Evolutionary conservation across 78 protist genomes (phyloP).

Genomic region (Guillardia theta): DNA sequence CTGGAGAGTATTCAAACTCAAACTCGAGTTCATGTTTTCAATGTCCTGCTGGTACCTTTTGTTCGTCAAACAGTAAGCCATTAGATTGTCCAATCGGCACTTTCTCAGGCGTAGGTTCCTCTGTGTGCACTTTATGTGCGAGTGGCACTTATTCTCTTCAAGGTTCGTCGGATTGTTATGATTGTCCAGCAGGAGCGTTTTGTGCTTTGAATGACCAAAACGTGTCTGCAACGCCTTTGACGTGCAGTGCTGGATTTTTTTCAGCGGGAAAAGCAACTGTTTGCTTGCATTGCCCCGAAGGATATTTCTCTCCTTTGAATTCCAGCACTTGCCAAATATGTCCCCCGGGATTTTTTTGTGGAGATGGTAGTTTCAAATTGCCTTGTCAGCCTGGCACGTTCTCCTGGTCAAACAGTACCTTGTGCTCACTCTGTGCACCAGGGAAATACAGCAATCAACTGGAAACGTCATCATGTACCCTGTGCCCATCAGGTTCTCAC

Average conservation of each 20-base stretch:
- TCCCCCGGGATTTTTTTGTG: neutral
- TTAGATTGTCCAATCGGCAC: neutral
- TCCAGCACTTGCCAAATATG: neutral
- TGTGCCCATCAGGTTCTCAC: neutral
- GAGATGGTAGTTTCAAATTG: neutral
- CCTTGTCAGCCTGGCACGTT: neutral
- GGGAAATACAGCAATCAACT: neutral
- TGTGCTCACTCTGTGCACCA: neutral
- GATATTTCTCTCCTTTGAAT: neutral
- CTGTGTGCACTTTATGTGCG: too few species aligned
- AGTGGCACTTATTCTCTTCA: too few species aligned
- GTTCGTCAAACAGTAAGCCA: neutral
- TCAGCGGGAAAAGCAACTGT: neutral
- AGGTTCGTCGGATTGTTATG: too few species aligned
- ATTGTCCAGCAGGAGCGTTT: too few species aligned
- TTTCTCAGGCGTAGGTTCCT: too few species aligned
- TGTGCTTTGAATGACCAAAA: too few species aligned
- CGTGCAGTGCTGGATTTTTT: neutral
- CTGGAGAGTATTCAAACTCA: neutral
- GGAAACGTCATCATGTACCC: neutral
- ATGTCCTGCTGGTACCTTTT: neutral
- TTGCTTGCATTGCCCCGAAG: neutral
- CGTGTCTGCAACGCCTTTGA: too few species aligned
- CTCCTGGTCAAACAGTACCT: neutral
- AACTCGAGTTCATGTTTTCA: neutral